Percentiles rank a stretch among this genome's conserved stretches.
phyloP scores from a whole-genome alignment of 768 basidiomycete species.

The Kondoa malvinella region DNA sequence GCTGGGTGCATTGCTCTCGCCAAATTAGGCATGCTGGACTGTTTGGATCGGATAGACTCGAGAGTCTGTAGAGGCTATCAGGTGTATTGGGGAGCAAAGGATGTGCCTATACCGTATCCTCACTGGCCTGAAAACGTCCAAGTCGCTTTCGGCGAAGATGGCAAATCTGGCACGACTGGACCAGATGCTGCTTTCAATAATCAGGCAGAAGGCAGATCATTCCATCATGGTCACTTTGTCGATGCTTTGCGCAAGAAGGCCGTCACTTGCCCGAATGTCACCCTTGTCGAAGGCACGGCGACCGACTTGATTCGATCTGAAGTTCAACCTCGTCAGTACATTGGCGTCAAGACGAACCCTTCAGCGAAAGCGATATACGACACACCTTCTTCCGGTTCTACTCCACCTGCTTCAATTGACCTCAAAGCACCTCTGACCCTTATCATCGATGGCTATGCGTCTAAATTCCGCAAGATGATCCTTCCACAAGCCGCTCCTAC shows the following conservation, averaged over 20 bases:
- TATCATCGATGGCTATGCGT: slow-evolving; percentile 86
- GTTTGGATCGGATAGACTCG: slow-evolving; percentile 75
- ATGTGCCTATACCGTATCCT: slow-evolving; percentile 82
- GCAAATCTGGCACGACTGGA: slow-evolving; percentile 14
- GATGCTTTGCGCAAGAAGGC: slow-evolving; percentile 57
- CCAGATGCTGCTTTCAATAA: slow-evolving; percentile 15
- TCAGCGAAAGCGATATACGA: slow-evolving; percentile 31
- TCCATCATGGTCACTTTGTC: slow-evolving; percentile 87
- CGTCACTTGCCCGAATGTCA: slow-evolving; percentile 45
- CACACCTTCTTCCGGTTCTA: slow-evolving; percentile 24
- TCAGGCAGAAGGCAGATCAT: slow-evolving; percentile 55
- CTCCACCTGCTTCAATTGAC: slow-evolving; percentile 17
- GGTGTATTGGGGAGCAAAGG: slow-evolving; percentile 47
- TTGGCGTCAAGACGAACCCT: slow-evolving; percentile 51
- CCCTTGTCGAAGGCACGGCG: slow-evolving; percentile 69
- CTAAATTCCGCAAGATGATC: slow-evolving; percentile 59
- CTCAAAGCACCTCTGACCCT: slow-evolving; percentile 64
- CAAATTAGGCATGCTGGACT: slow-evolving; percentile 55
- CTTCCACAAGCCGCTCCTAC: slow-evolving; percentile 37
- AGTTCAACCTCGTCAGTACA: slow-evolving; percentile 39
- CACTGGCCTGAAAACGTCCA: slow-evolving; percentile 20
- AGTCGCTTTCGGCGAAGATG: background rate
- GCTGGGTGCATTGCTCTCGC: slow-evolving; percentile 64
- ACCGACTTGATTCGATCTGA: slow-evolving; percentile 51
- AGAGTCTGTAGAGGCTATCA: slow-evolving; percentile 71